A percentile compares a stretch with the other conserved stretches of the same genome.
Conservation (phyloP, 352 stramenopile genomes). For the Globisporangium ultimum region DNA sequence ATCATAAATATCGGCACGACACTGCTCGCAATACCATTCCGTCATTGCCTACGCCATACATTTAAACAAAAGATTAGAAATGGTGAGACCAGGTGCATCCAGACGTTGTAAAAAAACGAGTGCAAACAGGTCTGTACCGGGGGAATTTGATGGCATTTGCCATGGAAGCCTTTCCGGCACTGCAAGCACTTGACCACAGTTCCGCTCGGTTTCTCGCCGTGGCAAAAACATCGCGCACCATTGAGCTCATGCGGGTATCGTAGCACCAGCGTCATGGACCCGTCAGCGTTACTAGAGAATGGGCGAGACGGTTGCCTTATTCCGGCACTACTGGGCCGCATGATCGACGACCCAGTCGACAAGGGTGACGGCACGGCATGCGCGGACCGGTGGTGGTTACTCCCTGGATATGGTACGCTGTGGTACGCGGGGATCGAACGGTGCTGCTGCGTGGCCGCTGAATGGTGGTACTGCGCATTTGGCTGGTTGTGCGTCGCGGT, state of each 20-base stretch:
- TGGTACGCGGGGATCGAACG: slow-evolving; percentile 14
- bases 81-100: no score
- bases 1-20: slow-evolving; percentile 64
- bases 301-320: slow-evolving; percentile 1
- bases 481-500: slow-evolving; percentile 1
- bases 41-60: slow-evolving; percentile 20
- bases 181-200: slow-evolving; percentile 47
- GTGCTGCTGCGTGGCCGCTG: neutral
- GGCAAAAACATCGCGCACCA: slow-evolving; percentile 65
- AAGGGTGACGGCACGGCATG: neutral
- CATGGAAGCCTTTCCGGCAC: slow-evolving; percentile 62
- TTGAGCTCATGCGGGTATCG: slow-evolving; percentile 28
- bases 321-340: neutral
- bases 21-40: slow-evolving; percentile 76
- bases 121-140: slow-evolving; percentile 22
- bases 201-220: slow-evolving; percentile 13
- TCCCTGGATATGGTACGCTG: slow-evolving; percentile 4
- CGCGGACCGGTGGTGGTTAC: slow-evolving; percentile 2
- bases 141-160: slow-evolving; percentile 74
- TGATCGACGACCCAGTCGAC: neutral
- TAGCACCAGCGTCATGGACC: slow-evolving; percentile 16
- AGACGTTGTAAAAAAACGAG: neutral
- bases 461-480: neutral
- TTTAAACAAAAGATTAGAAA: slow-evolving; percentile 1
- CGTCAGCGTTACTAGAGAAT: slow-evolving; percentile 2